These are phyloP conservation scores for Phytopythium cucurbitacearum DNA, from an alignment of 352 stramenopile genomes.

Conservation along the genomic window DNA sequence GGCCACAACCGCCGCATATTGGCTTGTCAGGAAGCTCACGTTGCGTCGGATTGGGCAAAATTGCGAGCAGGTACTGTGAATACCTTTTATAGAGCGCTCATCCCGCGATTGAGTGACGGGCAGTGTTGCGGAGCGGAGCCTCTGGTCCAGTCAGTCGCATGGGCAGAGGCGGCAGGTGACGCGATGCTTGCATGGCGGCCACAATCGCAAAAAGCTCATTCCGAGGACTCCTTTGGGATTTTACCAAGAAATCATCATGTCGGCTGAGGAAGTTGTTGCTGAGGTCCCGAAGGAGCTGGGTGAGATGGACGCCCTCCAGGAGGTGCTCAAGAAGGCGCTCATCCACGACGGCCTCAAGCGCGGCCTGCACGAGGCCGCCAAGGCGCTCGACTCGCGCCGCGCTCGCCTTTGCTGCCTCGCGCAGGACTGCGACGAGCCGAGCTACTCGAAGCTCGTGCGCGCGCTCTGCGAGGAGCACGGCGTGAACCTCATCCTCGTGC, in stretches of 20 bases:
- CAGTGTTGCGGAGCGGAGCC: constrained; percentile 9
- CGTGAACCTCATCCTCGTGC: constrained; percentile 93
- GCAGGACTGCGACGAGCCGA: constrained; percentile 99
- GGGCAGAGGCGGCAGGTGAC: not conserved
- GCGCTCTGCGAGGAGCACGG: constrained; percentile 92
- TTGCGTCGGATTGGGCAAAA: constrained; percentile 1
- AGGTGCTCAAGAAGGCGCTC: constrained; percentile 99
- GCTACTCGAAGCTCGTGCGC: constrained; percentile 99
- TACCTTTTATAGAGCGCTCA: not conserved
- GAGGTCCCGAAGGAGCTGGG: constrained; percentile 90
- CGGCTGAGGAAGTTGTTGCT: constrained; percentile 92
- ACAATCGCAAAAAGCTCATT: constrained; percentile 29
- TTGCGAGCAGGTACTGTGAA: not conserved
- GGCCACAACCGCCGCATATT: constrained; percentile 15
- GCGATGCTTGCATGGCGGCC: not conserved
- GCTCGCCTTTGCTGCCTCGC: constrained; percentile 98
- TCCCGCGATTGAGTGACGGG: not conserved
- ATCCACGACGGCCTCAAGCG: constrained; percentile 99
- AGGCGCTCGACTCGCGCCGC: constrained; percentile 97
- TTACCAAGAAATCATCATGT: constrained; percentile 64
- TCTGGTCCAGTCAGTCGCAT: constrained; percentile 40
- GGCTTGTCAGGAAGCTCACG: constrained; percentile 1
- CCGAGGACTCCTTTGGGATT: constrained; percentile 45
- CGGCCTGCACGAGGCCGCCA: constrained; percentile 98
- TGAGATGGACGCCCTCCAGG: constrained; percentile 97